phyloP scores from a whole-genome alignment of 2,329 filamentous ascomycete species.

The Colletotrichum limetticola region DNA sequence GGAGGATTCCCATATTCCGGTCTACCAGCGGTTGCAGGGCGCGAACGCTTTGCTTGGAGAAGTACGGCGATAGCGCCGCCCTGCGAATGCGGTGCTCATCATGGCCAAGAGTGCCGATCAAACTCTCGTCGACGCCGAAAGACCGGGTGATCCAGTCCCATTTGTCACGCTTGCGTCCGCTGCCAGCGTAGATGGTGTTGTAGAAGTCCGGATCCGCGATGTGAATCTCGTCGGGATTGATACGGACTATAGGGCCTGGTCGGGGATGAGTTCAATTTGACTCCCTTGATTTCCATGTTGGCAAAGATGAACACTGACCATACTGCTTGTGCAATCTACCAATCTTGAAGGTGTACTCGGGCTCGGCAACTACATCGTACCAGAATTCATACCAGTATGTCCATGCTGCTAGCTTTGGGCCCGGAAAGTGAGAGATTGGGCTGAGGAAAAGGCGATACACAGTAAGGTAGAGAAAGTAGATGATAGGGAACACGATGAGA shows the following conservation, averaged over 20 bases:
- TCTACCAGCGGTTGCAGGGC: background rate
- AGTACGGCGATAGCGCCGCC: slow-evolving; percentile 1
- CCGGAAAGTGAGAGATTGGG: slow-evolving; percentile 38
- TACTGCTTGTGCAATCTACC: background rate
- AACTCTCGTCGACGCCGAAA: slow-evolving; percentile 30
- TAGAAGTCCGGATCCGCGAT: background rate
- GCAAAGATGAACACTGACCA: background rate
- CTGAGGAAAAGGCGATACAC: slow-evolving; percentile 38
- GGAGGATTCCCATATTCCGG: background rate
- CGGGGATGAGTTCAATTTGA: background rate
- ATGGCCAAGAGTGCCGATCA: background rate
- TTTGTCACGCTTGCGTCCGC: background rate
- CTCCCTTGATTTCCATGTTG: too few species aligned
- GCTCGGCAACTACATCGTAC: background rate
- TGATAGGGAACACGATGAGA: background rate
- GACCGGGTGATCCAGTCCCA: background rate
- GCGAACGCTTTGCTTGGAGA: background rate
- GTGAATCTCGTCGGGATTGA: background rate
- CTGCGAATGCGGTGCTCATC: background rate
- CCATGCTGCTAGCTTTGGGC: slow-evolving; percentile 38
- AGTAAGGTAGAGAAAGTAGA: background rate
- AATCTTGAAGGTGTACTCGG: background rate
- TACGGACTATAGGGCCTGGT: background rate
- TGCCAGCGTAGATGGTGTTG: background rate
- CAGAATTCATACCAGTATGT: slow-evolving; percentile 22